phyloP scores from a whole-genome alignment of 768 basidiomycete genomes.

The Sistotremastrum niveocremeum region DNA sequence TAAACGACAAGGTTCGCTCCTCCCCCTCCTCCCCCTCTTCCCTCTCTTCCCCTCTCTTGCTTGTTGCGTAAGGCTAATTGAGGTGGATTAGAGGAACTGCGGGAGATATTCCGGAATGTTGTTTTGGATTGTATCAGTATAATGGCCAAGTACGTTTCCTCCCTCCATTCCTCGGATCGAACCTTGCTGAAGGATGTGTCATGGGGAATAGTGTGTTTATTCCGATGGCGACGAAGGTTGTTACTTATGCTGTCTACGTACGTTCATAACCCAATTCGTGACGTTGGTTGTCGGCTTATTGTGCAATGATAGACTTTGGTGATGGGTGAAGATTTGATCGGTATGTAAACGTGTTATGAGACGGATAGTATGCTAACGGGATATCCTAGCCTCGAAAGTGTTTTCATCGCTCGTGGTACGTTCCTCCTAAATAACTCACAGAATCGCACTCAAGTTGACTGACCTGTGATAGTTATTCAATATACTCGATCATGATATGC shows the following conservation, averaged over 20 bases:
- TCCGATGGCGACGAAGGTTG: constrained; percentile 10
- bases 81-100: constrained; percentile 25
- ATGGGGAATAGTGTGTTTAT: too few species aligned
- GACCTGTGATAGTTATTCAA: constrained; percentile 33
- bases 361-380: neutral
- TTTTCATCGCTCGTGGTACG: constrained; percentile 25
- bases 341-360: neutral
- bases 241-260: too few species aligned
- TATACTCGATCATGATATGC: constrained; percentile 38
- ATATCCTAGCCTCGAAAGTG: constrained; percentile 19
- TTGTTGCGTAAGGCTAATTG: constrained; percentile 30
- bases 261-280: too few species aligned
- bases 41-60: too few species aligned
- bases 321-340: constrained; percentile 24
- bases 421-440: constrained; percentile 12
- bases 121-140: constrained; percentile 37
- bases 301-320: constrained; percentile 18
- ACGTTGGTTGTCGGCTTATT: too few species aligned
- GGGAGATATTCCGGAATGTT: neutral
- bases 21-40: too few species aligned
- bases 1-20: constrained; percentile 33
- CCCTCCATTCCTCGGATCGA: constrained; percentile 17
- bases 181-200: too few species aligned
- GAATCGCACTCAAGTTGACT: constrained; percentile 4
- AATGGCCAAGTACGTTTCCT: constrained; percentile 49